These are phyloP conservation scores for Suillus cothurnatus DNA, from an alignment of 768 basidiomycete genomes.

Conservation along the genomic window DNA sequence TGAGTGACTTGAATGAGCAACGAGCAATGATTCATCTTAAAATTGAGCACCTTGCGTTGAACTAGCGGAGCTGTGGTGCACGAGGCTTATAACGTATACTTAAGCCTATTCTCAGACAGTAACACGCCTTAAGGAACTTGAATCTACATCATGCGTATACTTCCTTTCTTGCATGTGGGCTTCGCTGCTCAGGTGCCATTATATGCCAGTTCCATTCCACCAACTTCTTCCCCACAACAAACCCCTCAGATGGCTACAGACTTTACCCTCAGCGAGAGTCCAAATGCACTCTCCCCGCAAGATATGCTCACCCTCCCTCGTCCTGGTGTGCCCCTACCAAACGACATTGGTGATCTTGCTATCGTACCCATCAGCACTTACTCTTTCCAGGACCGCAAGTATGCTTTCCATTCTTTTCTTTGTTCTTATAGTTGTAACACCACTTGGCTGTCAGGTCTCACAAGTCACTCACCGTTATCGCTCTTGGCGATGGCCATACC, in stretches of 20 bases:
- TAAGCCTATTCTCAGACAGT: neutral
- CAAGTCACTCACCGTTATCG: conserved; percentile 65
- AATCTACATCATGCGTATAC: neutral
- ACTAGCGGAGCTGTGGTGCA: neutral
- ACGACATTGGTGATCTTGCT: conserved; percentile 67
- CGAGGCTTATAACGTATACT: neutral
- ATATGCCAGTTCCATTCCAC: neutral
- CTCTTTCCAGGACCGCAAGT: conserved; percentile 77
- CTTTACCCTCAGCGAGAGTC: neutral
- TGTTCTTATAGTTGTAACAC: neutral
- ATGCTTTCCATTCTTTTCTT: conserved; percentile 26
- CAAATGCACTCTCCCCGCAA: conserved; percentile 66
- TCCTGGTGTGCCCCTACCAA: conserved; percentile 68
- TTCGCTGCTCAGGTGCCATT: conserved; percentile 5
- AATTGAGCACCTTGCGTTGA: too few species aligned
- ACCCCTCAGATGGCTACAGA: conserved; percentile 3
- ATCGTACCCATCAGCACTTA: conserved; percentile 68
- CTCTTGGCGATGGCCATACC: conserved; percentile 54
- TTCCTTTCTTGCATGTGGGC: conserved; percentile 3
- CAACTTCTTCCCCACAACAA: neutral
- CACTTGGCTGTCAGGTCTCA: conserved; percentile 52
- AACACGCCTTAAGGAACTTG: neutral
- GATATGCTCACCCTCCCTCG: conserved; percentile 71
- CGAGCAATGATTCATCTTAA: too few species aligned
- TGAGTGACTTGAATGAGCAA: too few species aligned